Evolutionary conservation across 805 yeast species (phyloP).

Genomic region (Blastobotrys muscicola): DNA sequence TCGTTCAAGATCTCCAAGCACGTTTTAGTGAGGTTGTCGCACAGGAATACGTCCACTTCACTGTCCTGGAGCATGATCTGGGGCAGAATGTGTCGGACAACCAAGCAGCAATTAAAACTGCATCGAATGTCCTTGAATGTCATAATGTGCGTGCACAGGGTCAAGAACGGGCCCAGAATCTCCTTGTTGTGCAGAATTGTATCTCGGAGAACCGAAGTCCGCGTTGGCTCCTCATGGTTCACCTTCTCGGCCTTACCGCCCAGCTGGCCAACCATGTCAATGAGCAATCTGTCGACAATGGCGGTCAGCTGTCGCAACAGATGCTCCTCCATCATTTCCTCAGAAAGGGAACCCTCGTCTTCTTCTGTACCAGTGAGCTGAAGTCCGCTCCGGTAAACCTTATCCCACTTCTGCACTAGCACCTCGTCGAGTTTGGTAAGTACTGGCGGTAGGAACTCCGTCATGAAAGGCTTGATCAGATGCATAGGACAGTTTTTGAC

Average conservation of each 20-base stretch:
- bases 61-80: slow-evolving; percentile 60
- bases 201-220: slow-evolving; percentile 48
- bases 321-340: slow-evolving; percentile 97
- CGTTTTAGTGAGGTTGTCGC: slow-evolving; percentile 59
- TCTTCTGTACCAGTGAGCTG: slow-evolving; percentile 43
- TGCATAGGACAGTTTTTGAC: slow-evolving; percentile 80
- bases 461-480: slow-evolving; percentile 58
- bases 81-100: slow-evolving; percentile 63
- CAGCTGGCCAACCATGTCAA: slow-evolving; percentile 80
- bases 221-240: slow-evolving; percentile 18
- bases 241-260: slow-evolving; percentile 30
- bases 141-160: slow-evolving; percentile 65
- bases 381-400: slow-evolving; percentile 41
- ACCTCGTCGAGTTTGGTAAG: slow-evolving; percentile 63
- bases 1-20: slow-evolving; percentile 60
- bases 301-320: slow-evolving; percentile 87
- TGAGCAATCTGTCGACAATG: slow-evolving; percentile 74
- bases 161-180: slow-evolving; percentile 69
- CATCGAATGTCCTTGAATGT: slow-evolving; percentile 85
- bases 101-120: slow-evolving; percentile 78
- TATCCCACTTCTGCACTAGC: slow-evolving; percentile 69
- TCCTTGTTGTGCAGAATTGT: slow-evolving; percentile 54
- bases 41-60: slow-evolving; percentile 62
- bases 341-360: slow-evolving; percentile 79
- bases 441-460: slow-evolving; percentile 67